Evolutionary conservation across 805 yeast species (phyloP).

Genomic region (Teunomyces stri): DNA sequence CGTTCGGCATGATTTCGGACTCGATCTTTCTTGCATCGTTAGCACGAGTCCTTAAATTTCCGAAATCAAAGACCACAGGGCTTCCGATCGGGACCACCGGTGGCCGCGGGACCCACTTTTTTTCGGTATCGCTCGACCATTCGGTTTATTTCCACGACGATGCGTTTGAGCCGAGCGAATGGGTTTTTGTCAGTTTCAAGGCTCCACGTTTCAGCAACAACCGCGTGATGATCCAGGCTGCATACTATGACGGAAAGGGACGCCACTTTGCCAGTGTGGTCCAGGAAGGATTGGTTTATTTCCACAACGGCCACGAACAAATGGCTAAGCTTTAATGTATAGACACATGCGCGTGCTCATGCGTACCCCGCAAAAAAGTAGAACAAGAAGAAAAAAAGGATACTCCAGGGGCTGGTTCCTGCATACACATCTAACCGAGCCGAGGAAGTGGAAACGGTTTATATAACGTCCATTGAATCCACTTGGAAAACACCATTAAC

Average conservation of each 20-base stretch:
- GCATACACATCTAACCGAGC: neutral
- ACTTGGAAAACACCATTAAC: neutral
- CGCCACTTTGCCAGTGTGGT: slow-evolving; percentile 29
- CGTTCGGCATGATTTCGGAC: slow-evolving; percentile 33
- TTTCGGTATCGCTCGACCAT: slow-evolving; percentile 34
- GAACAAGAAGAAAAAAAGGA: neutral
- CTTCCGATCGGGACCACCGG: slow-evolving; percentile 17
- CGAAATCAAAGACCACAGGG: slow-evolving; percentile 10
- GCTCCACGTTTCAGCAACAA: slow-evolving; percentile 31
- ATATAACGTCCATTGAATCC: neutral
- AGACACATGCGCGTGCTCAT: neutral
- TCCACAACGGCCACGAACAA: slow-evolving; percentile 17
- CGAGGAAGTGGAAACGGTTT: neutral
- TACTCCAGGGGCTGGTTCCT: neutral
- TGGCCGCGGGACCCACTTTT: slow-evolving; percentile 25
- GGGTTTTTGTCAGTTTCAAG: slow-evolving; percentile 28
- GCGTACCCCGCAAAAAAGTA: neutral
- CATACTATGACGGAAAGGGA: slow-evolving; percentile 29
- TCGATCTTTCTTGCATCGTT: slow-evolving; percentile 30
- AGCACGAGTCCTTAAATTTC: slow-evolving; percentile 28
- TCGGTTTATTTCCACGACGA: slow-evolving; percentile 36
- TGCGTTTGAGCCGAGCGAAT: slow-evolving; percentile 30
- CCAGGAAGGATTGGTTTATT: slow-evolving; percentile 34
- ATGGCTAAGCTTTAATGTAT: slow-evolving; percentile 17
- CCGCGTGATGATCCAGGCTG: slow-evolving; percentile 28